Conservation (phyloP, 345 rosid species). For the Dipteronia sinensis region DNA sequence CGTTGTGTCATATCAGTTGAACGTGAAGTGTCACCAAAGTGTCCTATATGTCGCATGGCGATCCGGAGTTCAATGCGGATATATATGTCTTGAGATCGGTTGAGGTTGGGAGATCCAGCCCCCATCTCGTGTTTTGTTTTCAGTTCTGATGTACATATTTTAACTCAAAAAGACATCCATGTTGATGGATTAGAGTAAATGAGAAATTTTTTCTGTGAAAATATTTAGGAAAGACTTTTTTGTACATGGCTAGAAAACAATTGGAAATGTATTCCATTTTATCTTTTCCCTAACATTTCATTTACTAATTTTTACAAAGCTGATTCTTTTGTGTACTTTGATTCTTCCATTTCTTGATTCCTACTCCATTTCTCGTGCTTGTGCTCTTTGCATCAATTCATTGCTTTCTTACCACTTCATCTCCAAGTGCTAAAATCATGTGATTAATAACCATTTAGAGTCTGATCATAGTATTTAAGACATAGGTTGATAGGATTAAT, state of each 20-base stretch:
- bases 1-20: slow-evolving; percentile 73
- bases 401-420: too few species aligned
- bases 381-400: too few species aligned
- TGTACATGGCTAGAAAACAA: background rate
- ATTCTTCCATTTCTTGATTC: too few species aligned
- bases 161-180: background rate
- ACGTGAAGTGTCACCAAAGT: slow-evolving; percentile 59
- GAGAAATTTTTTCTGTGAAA: background rate
- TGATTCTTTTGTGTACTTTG: too few species aligned
- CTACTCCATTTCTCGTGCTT: too few species aligned
- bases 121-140: background rate
- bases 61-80: slow-evolving; percentile 66
- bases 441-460: too few species aligned
- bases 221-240: background rate
- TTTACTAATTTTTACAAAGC: too few species aligned
- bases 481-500: too few species aligned
- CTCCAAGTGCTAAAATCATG: too few species aligned
- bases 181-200: slow-evolving; percentile 1
- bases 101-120: background rate
- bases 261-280: too few species aligned
- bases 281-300: too few species aligned
- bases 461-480: too few species aligned
- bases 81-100: slow-evolving; percentile 45
- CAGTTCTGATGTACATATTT: background rate
- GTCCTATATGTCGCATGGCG: slow-evolving; percentile 83